Evolutionary conservation across 306 rosid species (phyloP), one percentile per base, ranked within the genome.

Genomic region (Spatholobus suberectus): DNA sequence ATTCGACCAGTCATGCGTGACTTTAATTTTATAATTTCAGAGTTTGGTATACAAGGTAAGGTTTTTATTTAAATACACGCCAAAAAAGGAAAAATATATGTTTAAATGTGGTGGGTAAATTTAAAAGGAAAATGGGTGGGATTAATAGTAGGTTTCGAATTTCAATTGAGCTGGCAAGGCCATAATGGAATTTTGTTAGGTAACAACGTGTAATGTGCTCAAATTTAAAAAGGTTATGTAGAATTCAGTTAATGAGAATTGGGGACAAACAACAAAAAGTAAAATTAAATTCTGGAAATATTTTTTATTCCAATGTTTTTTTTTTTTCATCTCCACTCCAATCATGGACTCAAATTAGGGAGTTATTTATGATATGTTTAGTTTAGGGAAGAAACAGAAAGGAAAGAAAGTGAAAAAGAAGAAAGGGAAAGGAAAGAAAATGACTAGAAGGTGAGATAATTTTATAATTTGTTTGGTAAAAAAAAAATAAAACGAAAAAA

Each of bases 121-220:
- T 52, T 17, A 71, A 52, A 57, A 67, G 2, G 5, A 58, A 51
- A 46, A 17, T 59, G 40, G 24, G 3, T 32, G 8, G 8, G 2
- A 49, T 18, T 43, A 10, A 63, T 13, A 40, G 27, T 66, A 55
- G 47, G 35, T 59, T 54, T 78, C 18, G 73, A 76, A 68, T 77
- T 81, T 24, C 49, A 13, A 82, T 59, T 68, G 82, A 72, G 87
- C 87, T 88, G 88, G 85, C 88, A 78, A 32, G 46, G 12, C 17
- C 70, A 80, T 71, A 13, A 88, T 78, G 83, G 82, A 84, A 32
- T 73, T 34, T 83, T 32, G 79, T 65, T 77, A 73, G 80, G 73
- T 65, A 79, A 62, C 78, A 43, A 43, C 23, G 5, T 26, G 17
- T 35, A 46, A 29, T 17, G 10, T 47, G 49, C 15, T 77, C 5